Evolutionary conservation across 352 stramenopile species (phyloP).

Genomic region (Phytophthora sansomeana): DNA sequence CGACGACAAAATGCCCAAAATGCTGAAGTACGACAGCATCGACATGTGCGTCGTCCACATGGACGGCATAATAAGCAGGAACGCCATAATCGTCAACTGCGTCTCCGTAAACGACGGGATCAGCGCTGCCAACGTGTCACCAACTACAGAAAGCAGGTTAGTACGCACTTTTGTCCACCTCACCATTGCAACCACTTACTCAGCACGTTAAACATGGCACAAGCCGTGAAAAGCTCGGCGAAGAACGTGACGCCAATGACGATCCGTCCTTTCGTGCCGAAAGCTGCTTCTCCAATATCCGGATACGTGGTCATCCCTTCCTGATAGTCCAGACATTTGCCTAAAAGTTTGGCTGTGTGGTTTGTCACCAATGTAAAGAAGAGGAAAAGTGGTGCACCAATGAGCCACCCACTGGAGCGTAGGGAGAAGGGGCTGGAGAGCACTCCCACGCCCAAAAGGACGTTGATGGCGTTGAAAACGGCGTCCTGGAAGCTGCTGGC

Average conservation of each 20-base stretch:
- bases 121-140: slow-evolving; percentile 76
- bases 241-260: slow-evolving; percentile 87
- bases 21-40: slow-evolving; percentile 85
- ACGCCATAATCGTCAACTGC: slow-evolving; percentile 74
- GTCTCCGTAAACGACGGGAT: slow-evolving; percentile 68
- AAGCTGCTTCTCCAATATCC: slow-evolving; percentile 85
- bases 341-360: slow-evolving; percentile 86
- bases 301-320: slow-evolving; percentile 86
- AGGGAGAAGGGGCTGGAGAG: slow-evolving; percentile 87
- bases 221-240: slow-evolving; percentile 81
- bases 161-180: neutral
- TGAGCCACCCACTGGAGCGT: slow-evolving; percentile 74
- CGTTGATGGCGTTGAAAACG: slow-evolving; percentile 89
- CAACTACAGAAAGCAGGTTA: slow-evolving; percentile 48
- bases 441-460: slow-evolving; percentile 85
- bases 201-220: slow-evolving; percentile 82
- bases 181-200: slow-evolving; percentile 48
- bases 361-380: slow-evolving; percentile 90
- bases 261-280: slow-evolving; percentile 72
- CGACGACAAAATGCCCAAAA: slow-evolving; percentile 87
- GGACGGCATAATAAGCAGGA: slow-evolving; percentile 79
- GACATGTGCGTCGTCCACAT: slow-evolving; percentile 85
- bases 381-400: slow-evolving; percentile 79
- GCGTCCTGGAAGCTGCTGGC: slow-evolving; percentile 78
- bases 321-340: slow-evolving; percentile 83